These are phyloP conservation scores for Triticum monococcum DNA, from an alignment of 176 grass and related monocot species.

Conservation along the genomic window DNA sequence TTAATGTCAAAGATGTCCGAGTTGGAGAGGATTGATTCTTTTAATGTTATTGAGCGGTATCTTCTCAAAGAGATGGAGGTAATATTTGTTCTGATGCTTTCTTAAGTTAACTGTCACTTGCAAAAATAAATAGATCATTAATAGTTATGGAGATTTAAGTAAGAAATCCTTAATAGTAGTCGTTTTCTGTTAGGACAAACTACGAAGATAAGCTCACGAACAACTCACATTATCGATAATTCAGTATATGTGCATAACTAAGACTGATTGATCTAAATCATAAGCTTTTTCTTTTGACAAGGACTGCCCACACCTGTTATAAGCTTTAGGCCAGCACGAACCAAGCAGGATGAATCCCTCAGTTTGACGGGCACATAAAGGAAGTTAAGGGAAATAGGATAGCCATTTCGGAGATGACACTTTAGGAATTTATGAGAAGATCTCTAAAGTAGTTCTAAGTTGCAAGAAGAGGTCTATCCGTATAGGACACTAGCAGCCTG, in stretches of 20 bases:
- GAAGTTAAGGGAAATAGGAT: neutral
- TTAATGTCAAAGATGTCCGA: conserved; percentile 86
- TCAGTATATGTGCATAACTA: conserved; percentile 11
- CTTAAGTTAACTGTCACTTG: neutral
- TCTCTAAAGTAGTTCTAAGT: neutral
- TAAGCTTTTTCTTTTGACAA: neutral
- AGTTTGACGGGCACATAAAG: neutral
- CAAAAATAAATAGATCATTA: neutral
- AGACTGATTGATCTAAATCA: neutral
- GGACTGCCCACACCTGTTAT: neutral
- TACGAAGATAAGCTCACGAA: neutral
- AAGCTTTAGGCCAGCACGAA: neutral
- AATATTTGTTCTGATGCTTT: conserved; percentile 17
- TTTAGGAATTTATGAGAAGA: neutral
- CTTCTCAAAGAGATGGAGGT: conserved; percentile 90
- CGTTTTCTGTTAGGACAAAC: conserved; percentile 9
- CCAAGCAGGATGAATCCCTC: neutral
- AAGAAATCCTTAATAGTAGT: neutral
- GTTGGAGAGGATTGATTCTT: conserved; percentile 92
- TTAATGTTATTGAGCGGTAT: conserved; percentile 83
- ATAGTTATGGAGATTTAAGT: conserved; percentile 2
- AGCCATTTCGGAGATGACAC: neutral
- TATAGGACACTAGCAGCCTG: neutral
- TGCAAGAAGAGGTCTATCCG: neutral
- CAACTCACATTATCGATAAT: neutral